Base-by-base conservation (phyloP, 148 eudicot genomes). In the Chenopodium formosanum region DNA sequence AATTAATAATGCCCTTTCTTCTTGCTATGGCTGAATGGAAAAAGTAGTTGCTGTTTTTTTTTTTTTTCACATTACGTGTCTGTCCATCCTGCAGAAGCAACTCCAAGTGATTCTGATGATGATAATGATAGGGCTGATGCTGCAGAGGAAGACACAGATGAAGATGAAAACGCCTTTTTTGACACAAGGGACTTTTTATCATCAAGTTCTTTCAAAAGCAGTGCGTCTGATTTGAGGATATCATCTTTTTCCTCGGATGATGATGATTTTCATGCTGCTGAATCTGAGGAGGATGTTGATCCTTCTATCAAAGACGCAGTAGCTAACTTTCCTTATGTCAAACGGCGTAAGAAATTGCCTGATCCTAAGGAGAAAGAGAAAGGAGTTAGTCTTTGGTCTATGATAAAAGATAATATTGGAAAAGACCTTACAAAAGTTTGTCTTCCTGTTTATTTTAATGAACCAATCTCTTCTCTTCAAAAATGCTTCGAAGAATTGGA, bases 371-470 rank as follows among this genome's bases (percentile, higher is more conserved):
- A 93, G 70, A 93, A 93, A 77, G 97, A 93, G 85, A 93, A 90
- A 79, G 94, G 92, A 80, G 94, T 91, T 56, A 93, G 97, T 80
- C 89, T 91, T 48, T 93, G 97, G 97, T 90, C 97, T 1, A 93
- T 93, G 97, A 93, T 93, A 63, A 93, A 93, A 86, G 97, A 93
- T 63, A 93, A 93, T 78, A 91, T 93, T 29, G 97, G 97, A 73
- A 93, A 93, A 86, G 97, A 93, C 78, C 93, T 93, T 50, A 90
- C 94, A 50, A 93, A 90, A 93, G 97, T 93, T 48, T 93, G 97
- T 81, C 94, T 93, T 60, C 97, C 97, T 44, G 94, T 93, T 37
- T 93, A 93, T 80, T 93, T 93, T 82, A 93, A 93, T 78, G 97
- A 93, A 82, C 97, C 97, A 77, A 86, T 93, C 53, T 93, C 97